These are phyloP conservation scores for Coniella lustricola DNA, from an alignment of 2,329 filamentous ascomycete species.

Conservation along the genomic window DNA sequence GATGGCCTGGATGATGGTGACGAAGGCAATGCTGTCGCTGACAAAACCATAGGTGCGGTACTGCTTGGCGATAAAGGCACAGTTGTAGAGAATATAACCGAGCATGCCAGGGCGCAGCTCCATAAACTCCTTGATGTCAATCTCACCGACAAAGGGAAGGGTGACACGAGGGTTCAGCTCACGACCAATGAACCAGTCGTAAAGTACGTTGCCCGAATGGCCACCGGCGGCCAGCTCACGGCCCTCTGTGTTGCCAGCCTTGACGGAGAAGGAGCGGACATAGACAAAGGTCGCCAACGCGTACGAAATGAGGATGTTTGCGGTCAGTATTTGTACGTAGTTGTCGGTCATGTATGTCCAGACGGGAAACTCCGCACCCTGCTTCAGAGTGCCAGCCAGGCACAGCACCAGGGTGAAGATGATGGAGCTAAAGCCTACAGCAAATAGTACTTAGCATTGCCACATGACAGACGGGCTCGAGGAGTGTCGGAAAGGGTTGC, in stretches of 20 bases:
- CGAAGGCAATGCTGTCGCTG: conserved; percentile 78
- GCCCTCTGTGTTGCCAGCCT: conserved; percentile 61
- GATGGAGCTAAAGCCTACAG: conserved; percentile 69
- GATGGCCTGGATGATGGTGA: conserved; percentile 68
- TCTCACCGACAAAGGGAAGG: conserved; percentile 71
- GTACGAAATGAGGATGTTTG: conserved; percentile 72
- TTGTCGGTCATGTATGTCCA: conserved; percentile 94
- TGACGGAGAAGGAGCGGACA: conserved; percentile 72
- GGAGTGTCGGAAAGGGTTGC: conserved; percentile 19
- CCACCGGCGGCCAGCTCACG: conserved; percentile 80
- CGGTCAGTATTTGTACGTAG: conserved; percentile 77
- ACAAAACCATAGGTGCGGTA: conserved; percentile 78
- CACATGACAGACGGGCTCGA: not conserved
- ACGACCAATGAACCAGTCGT: conserved; percentile 95
- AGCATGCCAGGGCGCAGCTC: conserved; percentile 89
- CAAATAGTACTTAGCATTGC: not conserved
- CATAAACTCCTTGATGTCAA: conserved; percentile 86
- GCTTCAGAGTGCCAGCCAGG: conserved; percentile 64
- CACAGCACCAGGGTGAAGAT: conserved; percentile 64
- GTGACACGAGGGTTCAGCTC: conserved; percentile 85
- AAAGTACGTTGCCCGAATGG: conserved; percentile 74
- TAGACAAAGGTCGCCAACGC: conserved; percentile 73
- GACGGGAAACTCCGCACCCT: conserved; percentile 75
- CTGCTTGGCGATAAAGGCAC: conserved; percentile 79
- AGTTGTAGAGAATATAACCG: conserved; percentile 80